A percentile compares a stretch with the other conserved stretches of the same genome.
These are phyloP conservation scores for Warburgia ugandensis DNA, from an alignment of 164 flowering plant genomes.

Conservation along the genomic window DNA sequence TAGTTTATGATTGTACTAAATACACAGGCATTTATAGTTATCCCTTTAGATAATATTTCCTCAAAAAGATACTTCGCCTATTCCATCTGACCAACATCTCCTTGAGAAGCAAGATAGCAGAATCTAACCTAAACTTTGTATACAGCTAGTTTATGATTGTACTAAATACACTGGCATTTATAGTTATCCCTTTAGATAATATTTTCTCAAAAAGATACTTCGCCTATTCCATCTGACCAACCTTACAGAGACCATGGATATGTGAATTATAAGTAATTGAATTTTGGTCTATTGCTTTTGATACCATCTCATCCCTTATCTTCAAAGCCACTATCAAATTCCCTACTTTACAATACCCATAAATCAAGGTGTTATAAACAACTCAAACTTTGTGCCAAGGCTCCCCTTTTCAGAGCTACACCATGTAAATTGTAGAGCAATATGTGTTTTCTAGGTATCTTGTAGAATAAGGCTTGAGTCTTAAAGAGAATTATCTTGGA, in stretches of 20 bases:
- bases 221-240: slow-evolving; percentile 41
- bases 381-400: slow-evolving; percentile 50
- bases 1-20: slow-evolving; percentile 34
- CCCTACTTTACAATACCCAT: slow-evolving; percentile 53
- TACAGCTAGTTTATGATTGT: slow-evolving; percentile 40
- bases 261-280: slow-evolving; percentile 50
- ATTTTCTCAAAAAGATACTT: slow-evolving; percentile 39
- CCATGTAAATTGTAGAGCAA: too few species aligned
- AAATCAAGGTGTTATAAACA: slow-evolving; percentile 54
- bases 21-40: slow-evolving; percentile 28
- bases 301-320: slow-evolving; percentile 50
- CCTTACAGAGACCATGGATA: slow-evolving; percentile 42
- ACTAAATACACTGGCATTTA: slow-evolving; percentile 32
- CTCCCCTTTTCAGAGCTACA: too few species aligned
- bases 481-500: too few species aligned
- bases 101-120: slow-evolving; percentile 34
- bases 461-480: too few species aligned
- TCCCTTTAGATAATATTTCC: slow-evolving; percentile 39
- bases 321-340: slow-evolving; percentile 33
- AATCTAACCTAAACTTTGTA: slow-evolving; percentile 31
- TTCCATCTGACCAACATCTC: slow-evolving; percentile 53
- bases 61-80: slow-evolving; percentile 36
- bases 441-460: too few species aligned
- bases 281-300: slow-evolving; percentile 42
- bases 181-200: slow-evolving; percentile 28